Percentiles rank a stretch among this genome's conserved stretches.
phyloP scores from a whole-genome alignment of 2,329 filamentous ascomycete species.

The Aspergillus tubingensis region DNA sequence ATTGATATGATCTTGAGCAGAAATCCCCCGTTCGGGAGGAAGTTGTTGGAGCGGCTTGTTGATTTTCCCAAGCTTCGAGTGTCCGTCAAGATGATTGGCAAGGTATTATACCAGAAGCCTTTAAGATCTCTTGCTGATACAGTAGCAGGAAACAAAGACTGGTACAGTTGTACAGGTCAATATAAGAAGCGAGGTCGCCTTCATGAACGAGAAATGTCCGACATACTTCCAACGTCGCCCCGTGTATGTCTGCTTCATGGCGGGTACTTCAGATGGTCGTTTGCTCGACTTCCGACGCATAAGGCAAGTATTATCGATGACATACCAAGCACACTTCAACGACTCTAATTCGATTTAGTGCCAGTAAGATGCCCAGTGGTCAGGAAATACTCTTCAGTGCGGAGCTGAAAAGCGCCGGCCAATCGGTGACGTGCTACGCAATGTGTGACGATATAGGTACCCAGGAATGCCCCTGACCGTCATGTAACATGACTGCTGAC shows the following conservation, averaged over 20 bases:
- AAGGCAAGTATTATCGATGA: constrained; percentile 42
- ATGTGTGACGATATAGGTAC: constrained; percentile 82
- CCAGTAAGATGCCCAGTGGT: constrained; percentile 63
- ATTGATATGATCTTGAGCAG: constrained; percentile 77
- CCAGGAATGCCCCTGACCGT: constrained; percentile 8
- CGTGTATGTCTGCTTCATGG: constrained; percentile 72
- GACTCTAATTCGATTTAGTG: constrained; percentile 45
- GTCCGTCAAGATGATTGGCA: constrained; percentile 53
- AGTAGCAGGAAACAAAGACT: constrained; percentile 33
- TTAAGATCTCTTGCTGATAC: constrained; percentile 14
- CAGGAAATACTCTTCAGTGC: constrained; percentile 64
- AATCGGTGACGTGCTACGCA: constrained; percentile 67
- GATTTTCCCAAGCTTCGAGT: constrained; percentile 71
- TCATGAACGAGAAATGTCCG: constrained; percentile 65
- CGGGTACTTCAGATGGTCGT: constrained; percentile 68
- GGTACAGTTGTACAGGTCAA: constrained; percentile 57
- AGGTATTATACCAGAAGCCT: constrained; percentile 42
- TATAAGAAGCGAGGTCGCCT: constrained; percentile 68
- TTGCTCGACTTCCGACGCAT: constrained; percentile 69
- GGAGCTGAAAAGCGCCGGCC: constrained; percentile 55
- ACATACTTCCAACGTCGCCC: constrained; percentile 64
- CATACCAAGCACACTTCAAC: constrained; percentile 22
- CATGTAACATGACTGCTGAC: constrained; percentile 16
- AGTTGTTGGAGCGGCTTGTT: constrained; percentile 64
- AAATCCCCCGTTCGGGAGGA: constrained; percentile 80